A percentile compares a stretch with the other conserved stretches of the same genome.
Evolutionary conservation across 2,329 filamentous ascomycete genomes (phyloP).

Genomic region (Paraphaeosphaeria minitans): DNA sequence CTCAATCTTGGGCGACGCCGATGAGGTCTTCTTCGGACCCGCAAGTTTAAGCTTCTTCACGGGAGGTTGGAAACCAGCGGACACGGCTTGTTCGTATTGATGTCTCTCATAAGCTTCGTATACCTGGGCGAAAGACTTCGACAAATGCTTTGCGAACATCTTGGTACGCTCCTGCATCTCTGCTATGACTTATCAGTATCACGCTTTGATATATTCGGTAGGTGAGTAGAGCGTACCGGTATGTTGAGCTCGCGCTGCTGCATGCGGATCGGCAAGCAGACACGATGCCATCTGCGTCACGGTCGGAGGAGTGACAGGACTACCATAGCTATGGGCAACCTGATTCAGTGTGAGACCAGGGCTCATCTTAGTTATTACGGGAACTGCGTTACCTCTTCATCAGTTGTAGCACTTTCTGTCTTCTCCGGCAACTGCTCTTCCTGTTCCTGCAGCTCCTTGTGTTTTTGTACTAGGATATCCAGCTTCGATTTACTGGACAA

Average conservation of each 20-base stretch:
- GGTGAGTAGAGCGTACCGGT: neutral
- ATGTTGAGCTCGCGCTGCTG: neutral
- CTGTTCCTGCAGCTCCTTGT: neutral
- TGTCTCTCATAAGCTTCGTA: slow-evolving; percentile 12
- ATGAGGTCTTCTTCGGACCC: neutral
- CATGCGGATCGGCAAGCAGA: neutral
- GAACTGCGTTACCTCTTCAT: neutral
- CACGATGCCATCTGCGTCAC: neutral
- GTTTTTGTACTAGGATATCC: slow-evolving; percentile 9
- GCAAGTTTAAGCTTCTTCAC: slow-evolving; percentile 11
- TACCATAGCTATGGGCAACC: neutral
- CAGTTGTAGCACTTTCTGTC: neutral
- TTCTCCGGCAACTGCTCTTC: neutral
- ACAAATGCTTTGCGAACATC: neutral
- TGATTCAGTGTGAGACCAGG: neutral
- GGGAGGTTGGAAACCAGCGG: slow-evolving; percentile 3
- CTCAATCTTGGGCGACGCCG: neutral
- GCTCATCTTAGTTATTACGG: neutral
- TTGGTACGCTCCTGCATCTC: neutral
- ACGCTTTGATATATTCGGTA: neutral
- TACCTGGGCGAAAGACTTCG: neutral
- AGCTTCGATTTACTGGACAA: slow-evolving; percentile 6
- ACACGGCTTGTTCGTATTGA: neutral
- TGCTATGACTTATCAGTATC: neutral
- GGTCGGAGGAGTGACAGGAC: neutral